Evolutionary conservation across 1,139 yeast genomes (phyloP).

Genomic region (Candida sanyaensis): DNA sequence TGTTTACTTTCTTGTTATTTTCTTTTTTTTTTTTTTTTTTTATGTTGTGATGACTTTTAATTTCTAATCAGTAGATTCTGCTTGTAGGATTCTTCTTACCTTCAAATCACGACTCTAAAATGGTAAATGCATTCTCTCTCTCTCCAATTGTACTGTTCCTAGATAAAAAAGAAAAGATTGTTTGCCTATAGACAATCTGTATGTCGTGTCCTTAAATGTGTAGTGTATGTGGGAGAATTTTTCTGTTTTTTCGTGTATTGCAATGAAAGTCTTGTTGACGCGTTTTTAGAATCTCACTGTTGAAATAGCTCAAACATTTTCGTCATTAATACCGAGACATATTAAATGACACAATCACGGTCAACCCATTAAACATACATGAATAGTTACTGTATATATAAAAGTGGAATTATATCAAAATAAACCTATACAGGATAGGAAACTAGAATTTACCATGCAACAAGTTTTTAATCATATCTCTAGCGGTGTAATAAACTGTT

Average conservation of each 20-base stretch:
- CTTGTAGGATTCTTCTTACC: too few relatives aligned
- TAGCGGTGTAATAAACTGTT: conserved; percentile 74
- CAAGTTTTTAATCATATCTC: conserved; percentile 72
- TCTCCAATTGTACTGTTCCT: neutral
- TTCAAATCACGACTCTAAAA: neutral
- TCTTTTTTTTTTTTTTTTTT: neutral
- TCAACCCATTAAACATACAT: neutral
- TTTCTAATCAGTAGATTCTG: too few relatives aligned
- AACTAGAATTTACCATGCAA: conserved; percentile 62
- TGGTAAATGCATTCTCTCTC: neutral
- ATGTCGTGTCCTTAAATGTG: neutral
- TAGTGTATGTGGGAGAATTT: neutral
- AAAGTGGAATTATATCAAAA: too few relatives aligned
- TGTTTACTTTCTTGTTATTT: neutral
- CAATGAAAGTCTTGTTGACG: neutral
- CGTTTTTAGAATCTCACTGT: neutral
- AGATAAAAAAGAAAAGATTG: neutral
- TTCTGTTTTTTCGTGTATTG: neutral
- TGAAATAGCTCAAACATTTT: neutral
- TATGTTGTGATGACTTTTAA: too few relatives aligned
- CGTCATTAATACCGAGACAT: too few relatives aligned
- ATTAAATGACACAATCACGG: neutral
- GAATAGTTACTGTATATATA: neutral
- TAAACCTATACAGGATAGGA: too few relatives aligned
- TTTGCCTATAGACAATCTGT: neutral